A percentile compares a stretch with the other conserved stretches of the same genome.
phyloP scores from a whole-genome alignment of 805 yeast species.

The Candida anglica region DNA sequence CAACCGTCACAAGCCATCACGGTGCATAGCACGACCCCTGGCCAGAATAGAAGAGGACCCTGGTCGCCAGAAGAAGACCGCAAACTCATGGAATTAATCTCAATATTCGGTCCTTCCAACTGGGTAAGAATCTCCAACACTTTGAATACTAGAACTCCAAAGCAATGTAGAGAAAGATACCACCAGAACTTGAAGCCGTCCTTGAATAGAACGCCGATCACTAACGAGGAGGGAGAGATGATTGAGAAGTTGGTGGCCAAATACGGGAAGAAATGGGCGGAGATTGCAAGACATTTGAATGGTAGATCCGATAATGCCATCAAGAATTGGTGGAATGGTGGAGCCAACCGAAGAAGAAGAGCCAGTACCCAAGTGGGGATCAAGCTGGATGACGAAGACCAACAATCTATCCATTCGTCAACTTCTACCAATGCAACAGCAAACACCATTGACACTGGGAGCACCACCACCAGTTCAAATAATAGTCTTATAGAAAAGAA shows the following conservation, averaged over 20 bases:
- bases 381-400: slow-evolving; percentile 5
- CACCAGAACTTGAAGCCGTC: slow-evolving; percentile 89
- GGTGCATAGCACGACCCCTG: slow-evolving; percentile 9
- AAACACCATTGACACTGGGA: too few species aligned
- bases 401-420: not conserved
- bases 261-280: slow-evolving; percentile 92
- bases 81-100: slow-evolving; percentile 63
- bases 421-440: not conserved
- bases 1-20: slow-evolving; percentile 5
- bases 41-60: slow-evolving; percentile 61
- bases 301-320: slow-evolving; percentile 90
- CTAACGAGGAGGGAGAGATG: slow-evolving; percentile 76
- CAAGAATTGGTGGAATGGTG: slow-evolving; percentile 96
- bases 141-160: slow-evolving; percentile 76
- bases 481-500: too few species aligned
- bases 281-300: slow-evolving; percentile 79
- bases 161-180: slow-evolving; percentile 87
- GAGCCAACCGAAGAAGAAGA: slow-evolving; percentile 77
- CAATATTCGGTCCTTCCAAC: slow-evolving; percentile 71
- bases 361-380: slow-evolving; percentile 18
- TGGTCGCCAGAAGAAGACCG: slow-evolving; percentile 88
- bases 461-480: too few species aligned
- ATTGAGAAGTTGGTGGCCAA: slow-evolving; percentile 76
- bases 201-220: slow-evolving; percentile 75
- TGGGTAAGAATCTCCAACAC: slow-evolving; percentile 84